Conservation (phyloP, 2,329 filamentous ascomycete genomes). For the Colletotrichum sp. region DNA sequence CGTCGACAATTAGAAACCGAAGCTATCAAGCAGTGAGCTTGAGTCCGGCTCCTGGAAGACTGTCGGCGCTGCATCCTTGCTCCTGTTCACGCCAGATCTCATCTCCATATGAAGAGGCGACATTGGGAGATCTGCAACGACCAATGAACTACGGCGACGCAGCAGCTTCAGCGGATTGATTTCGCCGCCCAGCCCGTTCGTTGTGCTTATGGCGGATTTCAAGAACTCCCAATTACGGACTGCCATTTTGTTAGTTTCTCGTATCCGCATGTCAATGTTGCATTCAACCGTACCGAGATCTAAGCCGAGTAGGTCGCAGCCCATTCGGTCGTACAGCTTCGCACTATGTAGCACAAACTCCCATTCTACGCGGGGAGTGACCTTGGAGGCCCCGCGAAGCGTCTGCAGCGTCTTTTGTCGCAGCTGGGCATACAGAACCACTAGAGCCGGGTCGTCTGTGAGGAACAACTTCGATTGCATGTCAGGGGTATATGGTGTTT, state of each 20-base stretch:
- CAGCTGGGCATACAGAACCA: conserved; percentile 86
- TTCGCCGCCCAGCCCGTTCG: conserved; percentile 47
- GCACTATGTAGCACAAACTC: conserved; percentile 88
- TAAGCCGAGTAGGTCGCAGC: conserved; percentile 87
- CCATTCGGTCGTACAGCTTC: conserved; percentile 86
- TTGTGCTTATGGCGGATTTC: conserved; percentile 41
- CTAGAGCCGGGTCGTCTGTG: conserved; percentile 87
- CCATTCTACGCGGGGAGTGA: conserved; percentile 83
- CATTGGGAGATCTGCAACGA: conserved; percentile 75
- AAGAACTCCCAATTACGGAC: conserved; percentile 86
- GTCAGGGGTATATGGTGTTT: conserved; percentile 71
- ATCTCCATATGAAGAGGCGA: conserved; percentile 45
- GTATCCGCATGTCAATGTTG: neutral
- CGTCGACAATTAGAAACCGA: conserved; percentile 72
- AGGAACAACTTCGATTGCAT: conserved; percentile 80
- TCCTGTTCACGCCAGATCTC: conserved; percentile 42
- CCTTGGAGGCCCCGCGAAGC: conserved; percentile 81
- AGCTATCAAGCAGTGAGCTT: conserved; percentile 86
- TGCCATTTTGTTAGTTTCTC: conserved; percentile 31
- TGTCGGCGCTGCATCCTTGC: conserved; percentile 67
- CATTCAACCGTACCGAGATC: conserved; percentile 71
- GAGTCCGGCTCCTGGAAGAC: conserved; percentile 93
- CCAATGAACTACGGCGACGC: conserved; percentile 74
- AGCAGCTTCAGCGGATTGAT: conserved; percentile 72
- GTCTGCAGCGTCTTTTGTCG: conserved; percentile 83